These are phyloP conservation scores for Nitzschia sp. DNA, from an alignment of 108 stramenopile genomes.

Conservation along the genomic window DNA sequence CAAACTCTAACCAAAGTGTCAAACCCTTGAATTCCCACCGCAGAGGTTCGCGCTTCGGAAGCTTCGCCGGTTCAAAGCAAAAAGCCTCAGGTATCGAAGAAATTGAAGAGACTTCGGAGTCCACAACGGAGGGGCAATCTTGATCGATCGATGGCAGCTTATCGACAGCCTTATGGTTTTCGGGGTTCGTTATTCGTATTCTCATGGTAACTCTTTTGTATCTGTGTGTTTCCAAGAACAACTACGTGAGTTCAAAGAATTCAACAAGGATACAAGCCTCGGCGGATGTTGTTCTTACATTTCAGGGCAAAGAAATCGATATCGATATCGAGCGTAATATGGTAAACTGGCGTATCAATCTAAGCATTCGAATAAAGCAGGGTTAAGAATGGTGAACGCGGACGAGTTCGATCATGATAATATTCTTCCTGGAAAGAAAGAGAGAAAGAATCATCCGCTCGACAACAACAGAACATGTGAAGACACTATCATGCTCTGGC, in stretches of 20 bases:
- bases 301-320: neutral
- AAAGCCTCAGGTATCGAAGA: neutral
- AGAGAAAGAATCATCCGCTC: neutral
- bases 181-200: neutral
- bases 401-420: neutral
- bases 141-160: neutral
- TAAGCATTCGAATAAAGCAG: neutral
- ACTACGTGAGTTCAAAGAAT: neutral
- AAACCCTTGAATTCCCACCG: constrained; percentile 56
- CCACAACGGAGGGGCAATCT: constrained; percentile 13
- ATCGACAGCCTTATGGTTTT: neutral
- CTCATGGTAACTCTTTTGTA: neutral
- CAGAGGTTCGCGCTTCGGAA: constrained; percentile 17
- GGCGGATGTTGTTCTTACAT: too few species aligned
- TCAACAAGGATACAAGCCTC: too few species aligned
- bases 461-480: neutral
- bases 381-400: neutral
- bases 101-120: constrained; percentile 10
- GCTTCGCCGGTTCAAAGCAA: neutral
- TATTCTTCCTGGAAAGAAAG: neutral
- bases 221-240: neutral
- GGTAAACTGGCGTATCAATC: neutral
- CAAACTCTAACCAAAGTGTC: constrained; percentile 51
- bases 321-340: neutral
- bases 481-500: neutral